These are phyloP conservation scores for Silene latifolia DNA, from an alignment of 148 eudicot species.

Conservation along the genomic window DNA sequence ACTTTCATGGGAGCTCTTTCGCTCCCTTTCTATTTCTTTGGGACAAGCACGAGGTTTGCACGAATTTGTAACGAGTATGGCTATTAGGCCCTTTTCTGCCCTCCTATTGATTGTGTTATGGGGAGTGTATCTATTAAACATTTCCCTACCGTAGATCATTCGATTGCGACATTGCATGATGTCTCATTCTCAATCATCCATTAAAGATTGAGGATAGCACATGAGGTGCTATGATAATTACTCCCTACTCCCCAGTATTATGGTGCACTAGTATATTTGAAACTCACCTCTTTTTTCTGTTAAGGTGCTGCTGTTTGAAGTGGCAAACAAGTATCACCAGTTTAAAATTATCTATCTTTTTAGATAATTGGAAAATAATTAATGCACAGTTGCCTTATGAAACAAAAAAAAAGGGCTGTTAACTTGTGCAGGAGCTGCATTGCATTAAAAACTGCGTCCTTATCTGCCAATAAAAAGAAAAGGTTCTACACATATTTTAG, in stretches of 20 bases:
- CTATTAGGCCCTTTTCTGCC: background rate
- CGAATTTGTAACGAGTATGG: background rate
- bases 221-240: no score
- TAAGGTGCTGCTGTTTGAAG: background rate
- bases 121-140: background rate
- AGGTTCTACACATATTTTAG: background rate
- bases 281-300: background rate
- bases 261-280: no score
- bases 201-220: no score
- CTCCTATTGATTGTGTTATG: no score
- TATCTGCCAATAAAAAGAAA: background rate
- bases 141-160: background rate
- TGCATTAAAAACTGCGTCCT: background rate
- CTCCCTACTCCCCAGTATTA: no score
- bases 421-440: no score
- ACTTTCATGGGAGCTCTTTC: background rate
- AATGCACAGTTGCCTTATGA: background rate
- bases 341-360: background rate
- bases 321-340: background rate
- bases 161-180: no score
- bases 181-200: no score
- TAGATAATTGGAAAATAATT: background rate
- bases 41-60: background rate
- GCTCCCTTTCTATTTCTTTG: background rate
- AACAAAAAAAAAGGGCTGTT: no score